Base-by-base conservation (phyloP, 2,329 filamentous ascomycete genomes). In the Pseudopyricularia cyperi region DNA sequence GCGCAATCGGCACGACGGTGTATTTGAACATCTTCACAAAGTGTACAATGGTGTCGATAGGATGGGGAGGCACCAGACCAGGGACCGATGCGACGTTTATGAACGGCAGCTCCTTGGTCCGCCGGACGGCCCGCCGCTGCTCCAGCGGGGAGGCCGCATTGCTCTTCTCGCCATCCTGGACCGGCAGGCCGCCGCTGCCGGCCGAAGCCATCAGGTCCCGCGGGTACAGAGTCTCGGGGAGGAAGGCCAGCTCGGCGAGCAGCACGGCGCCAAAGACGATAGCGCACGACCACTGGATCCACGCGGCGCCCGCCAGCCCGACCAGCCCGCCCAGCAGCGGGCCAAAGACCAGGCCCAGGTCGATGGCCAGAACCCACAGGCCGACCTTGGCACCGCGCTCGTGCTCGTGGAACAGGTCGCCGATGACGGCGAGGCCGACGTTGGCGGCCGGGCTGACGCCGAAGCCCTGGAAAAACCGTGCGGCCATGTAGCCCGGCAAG, bases 151-250 rank as follows among this genome's bases (percentile, higher is more conserved):
- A 11, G 5, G 39, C 17, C 19, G 39, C 14, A 14, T 11, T 8
- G 14, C 24, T 44, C 39, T 44, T 44, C 39, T 44, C 39, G 28
- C 39, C 4, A 19, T 7, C 8, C 39, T 9, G 19, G 3, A 15
- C 14, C 39, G 8, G 39, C 39, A 19, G 4, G 39, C 33, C 3
- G 22, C 42, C 14, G 22, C 12, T 9, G 35, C 34, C 47, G 17
- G 53, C 55, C 2, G 62, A 59, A 1, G 75, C 65, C 72, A 78
- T 76, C 5, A 67, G 60, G 33, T 68, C 68, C 3, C 76, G 69
- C 0, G 76, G 76, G 56, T 79, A 80, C 5, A 80, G 65, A 1
- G 77, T 79, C 61, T 80, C 76, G 1, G 75, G 72, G 57, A 80
- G 68, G 54, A 77, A 69, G 3, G 69, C 58, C 11, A 78, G 52